Evolutionary conservation across 2,329 filamentous ascomycete species (phyloP), one percentile per base, ranked within the genome.

Genomic region (Cladosporium austrohemisphaericum): DNA sequence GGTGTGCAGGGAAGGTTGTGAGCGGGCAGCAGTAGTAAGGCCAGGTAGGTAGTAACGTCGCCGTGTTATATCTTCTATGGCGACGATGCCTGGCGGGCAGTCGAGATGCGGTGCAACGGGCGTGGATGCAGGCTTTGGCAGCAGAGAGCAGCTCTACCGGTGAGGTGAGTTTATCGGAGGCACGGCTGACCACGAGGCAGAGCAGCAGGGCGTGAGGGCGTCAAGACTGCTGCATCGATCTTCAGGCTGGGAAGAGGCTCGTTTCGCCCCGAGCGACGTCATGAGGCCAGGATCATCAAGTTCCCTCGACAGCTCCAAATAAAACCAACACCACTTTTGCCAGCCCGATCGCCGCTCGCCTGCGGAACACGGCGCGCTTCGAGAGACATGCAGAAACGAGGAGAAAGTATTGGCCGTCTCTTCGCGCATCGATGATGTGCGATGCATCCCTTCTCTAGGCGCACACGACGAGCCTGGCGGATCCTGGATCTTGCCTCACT

Each of bases 211-310:
- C n/a, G n/a, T n/a, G 22, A 23, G 23, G 37, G 37, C 37, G 22
- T 40, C 25, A 16, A 35, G n/a, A 35, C 32, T 35, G 32, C 23
- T 13, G 28, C 28, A 23, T n/a, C 22, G 29, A 14, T 14, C 29
- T 32, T 32, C 29, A 32, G 29, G 29, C 29, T 32, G 16, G 29
- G 29, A 32, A 14, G 13, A 32, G 11, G 29, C 10, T 5, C n/a
- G 29, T n/a, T 10, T 14, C 10, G 6, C 29, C 5, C 16, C 29
- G n/a, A 5, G 5, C 29, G 22, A 40, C 37, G 37, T 40, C 37
- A 40, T 40, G 36, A n/a, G 22, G 23, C 37, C 37, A 40, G 37
- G 37, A 40, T 40, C 23, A 40, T 40, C 37, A 14, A 40, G 29
- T 40, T 23, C 22, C 37, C 37, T 40, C 23, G 23, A n/a, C n/a